Evolutionary conservation across 2,329 filamentous ascomycete species (phyloP).

Genomic region (Colletotrichum tropicicola): DNA sequence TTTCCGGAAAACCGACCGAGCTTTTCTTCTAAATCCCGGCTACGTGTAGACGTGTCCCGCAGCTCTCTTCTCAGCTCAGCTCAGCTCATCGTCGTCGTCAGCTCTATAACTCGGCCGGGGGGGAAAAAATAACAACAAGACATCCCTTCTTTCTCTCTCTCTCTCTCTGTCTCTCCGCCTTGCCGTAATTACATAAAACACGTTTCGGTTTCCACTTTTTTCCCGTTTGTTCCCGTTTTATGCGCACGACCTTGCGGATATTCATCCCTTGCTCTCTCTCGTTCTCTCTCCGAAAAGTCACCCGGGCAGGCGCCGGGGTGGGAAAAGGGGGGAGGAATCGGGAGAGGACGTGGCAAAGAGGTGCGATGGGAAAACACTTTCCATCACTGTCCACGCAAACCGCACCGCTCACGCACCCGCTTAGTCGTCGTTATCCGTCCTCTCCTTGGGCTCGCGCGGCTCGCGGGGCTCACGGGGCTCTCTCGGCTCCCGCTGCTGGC

Average conservation of each 20-base stretch:
- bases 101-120: conserved; percentile 1
- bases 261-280: background rate
- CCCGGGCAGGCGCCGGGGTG: too few species aligned
- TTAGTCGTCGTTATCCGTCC: conserved; percentile 67
- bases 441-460: conserved; percentile 49
- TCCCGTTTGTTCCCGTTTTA: background rate
- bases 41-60: background rate
- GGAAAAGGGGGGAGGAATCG: too few species aligned
- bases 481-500: conserved; percentile 39
- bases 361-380: too few species aligned
- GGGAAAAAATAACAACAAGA: background rate
- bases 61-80: too few species aligned
- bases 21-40: too few species aligned
- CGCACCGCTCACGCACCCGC: conserved; percentile 19
- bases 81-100: too few species aligned
- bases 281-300: too few species aligned
- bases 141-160: background rate
- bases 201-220: background rate
- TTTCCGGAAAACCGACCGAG: too few species aligned
- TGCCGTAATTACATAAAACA: conserved; percentile 28
- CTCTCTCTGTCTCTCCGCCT: too few species aligned
- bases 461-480: conserved; percentile 23
- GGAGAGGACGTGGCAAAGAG: too few species aligned
- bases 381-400: background rate
- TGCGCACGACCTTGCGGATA: background rate